Percentiles rank a stretch among this genome's conserved stretches.
phyloP scores from a whole-genome alignment of 345 rosid genomes.

The Lumnitzera racemosa region DNA sequence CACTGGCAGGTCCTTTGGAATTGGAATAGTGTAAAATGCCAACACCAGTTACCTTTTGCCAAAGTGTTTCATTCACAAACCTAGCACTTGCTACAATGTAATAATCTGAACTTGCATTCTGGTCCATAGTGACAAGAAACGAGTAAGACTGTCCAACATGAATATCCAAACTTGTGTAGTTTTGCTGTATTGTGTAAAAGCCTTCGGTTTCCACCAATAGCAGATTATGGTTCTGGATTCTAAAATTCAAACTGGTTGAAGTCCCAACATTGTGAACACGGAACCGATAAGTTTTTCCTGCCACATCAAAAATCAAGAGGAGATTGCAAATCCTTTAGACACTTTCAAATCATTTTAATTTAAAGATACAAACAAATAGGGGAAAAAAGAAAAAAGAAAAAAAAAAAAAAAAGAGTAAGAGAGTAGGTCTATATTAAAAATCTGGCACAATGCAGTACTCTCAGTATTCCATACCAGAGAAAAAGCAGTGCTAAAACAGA shows the following conservation, averaged over 20 bases:
- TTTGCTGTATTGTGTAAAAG: slow-evolving; percentile 54
- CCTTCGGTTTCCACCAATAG: slow-evolving; percentile 90
- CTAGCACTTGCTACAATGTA: slow-evolving; percentile 95
- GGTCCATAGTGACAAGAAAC: slow-evolving; percentile 88
- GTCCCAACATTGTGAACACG: slow-evolving; percentile 87
- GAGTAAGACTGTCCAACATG: slow-evolving; percentile 94
- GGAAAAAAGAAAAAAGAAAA: too few species aligned
- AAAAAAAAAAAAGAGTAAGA: too few species aligned
- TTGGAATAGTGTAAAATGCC: slow-evolving; percentile 86
- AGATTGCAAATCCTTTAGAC: too few species aligned
- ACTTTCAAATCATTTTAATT: too few species aligned
- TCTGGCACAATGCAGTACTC: too few species aligned
- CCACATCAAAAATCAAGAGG: slow-evolving; percentile 3
- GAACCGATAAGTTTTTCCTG: slow-evolving; percentile 85
- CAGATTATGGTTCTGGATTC: slow-evolving; percentile 87
- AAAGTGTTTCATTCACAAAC: slow-evolving; percentile 76
- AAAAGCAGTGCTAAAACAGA: too few species aligned
- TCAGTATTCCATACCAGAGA: too few species aligned
- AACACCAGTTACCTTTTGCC: slow-evolving; percentile 94
- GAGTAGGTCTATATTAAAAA: too few species aligned
- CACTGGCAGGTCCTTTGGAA: slow-evolving; percentile 71
- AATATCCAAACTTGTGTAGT: slow-evolving; percentile 67
- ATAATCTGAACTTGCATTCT: slow-evolving; percentile 72
- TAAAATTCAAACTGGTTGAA: slow-evolving; percentile 85
- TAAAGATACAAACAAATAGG: too few species aligned